Conservation (phyloP, 1,139 yeast species). For the Hanseniaspora uvarum region DNA sequence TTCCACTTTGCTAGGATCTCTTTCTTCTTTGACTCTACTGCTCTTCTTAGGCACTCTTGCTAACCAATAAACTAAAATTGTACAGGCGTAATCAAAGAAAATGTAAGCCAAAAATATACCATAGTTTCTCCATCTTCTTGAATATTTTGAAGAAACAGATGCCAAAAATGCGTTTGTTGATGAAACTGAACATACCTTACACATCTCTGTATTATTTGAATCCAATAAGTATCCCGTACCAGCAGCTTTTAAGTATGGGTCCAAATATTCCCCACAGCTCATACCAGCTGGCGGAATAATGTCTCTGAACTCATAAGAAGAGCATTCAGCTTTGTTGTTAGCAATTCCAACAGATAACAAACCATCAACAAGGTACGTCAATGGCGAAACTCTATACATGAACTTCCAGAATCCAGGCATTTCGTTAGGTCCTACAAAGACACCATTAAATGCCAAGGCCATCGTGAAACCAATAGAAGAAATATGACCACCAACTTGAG, state of each 20-base stretch:
- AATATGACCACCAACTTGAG: slow-evolving; percentile 64
- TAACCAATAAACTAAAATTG: slow-evolving; percentile 56
- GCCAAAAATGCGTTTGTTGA: slow-evolving; percentile 44
- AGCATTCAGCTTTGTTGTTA: slow-evolving; percentile 40
- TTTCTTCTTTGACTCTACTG: slow-evolving; percentile 4
- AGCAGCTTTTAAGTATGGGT: slow-evolving; percentile 34
- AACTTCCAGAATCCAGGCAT: slow-evolving; percentile 54
- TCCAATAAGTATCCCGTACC: slow-evolving; percentile 48
- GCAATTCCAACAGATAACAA: slow-evolving; percentile 48
- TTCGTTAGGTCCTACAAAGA: slow-evolving; percentile 47
- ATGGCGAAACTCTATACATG: slow-evolving; percentile 55
- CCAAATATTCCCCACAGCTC: slow-evolving; percentile 47
- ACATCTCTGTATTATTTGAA: slow-evolving; percentile 36
- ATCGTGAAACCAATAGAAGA: slow-evolving; percentile 54
- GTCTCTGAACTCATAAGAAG: slow-evolving; percentile 37
- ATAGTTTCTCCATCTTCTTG: slow-evolving; percentile 54
- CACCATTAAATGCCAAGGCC: slow-evolving; percentile 74
- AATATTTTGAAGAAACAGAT: slow-evolving; percentile 36
- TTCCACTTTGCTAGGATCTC: not conserved
- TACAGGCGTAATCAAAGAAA: slow-evolving; percentile 42
- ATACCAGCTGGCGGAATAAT: slow-evolving; percentile 41
- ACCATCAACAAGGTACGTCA: slow-evolving; percentile 48
- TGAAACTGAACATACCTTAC: slow-evolving; percentile 43
- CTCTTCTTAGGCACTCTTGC: slow-evolving; percentile 36
- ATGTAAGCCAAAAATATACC: slow-evolving; percentile 49